Percentiles rank a stretch among this genome's conserved stretches.
Conservation (phyloP, 2,329 filamentous ascomycete species). For the Parastagonospora nodorum region DNA sequence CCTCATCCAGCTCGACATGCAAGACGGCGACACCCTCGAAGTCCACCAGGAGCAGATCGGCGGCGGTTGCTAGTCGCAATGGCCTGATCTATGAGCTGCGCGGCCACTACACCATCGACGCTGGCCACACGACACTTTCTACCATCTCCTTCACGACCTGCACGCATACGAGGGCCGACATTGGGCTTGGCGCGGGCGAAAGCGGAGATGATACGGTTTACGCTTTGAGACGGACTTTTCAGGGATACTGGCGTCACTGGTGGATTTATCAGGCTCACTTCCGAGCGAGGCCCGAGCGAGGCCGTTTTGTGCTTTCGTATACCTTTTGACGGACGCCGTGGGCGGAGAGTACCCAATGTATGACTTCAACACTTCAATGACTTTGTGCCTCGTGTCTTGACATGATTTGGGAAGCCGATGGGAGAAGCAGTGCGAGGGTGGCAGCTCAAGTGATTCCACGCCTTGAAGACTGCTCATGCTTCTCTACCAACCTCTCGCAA, state of each 20-base stretch:
- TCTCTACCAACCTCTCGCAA: too few relatives aligned
- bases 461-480: too few relatives aligned
- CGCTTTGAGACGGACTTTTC: slow-evolving; percentile 28
- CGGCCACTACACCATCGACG: background rate
- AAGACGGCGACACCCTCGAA: slow-evolving; percentile 92
- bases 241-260: slow-evolving; percentile 36
- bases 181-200: slow-evolving; percentile 24
- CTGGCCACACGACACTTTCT: background rate
- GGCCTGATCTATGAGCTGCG: background rate
- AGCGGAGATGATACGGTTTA: slow-evolving; percentile 19
- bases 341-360: slow-evolving; percentile 2
- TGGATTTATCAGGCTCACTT: slow-evolving; percentile 21
- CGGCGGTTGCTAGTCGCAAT: slow-evolving; percentile 54
- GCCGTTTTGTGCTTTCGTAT: slow-evolving; percentile 30
- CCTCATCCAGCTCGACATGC: slow-evolving; percentile 81
- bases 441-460: too few relatives aligned
- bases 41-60: slow-evolving; percentile 99
- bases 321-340: slow-evolving; percentile 22
- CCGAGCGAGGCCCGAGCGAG: slow-evolving; percentile 17
- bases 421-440: too few relatives aligned
- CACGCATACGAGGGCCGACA: slow-evolving; percentile 12
- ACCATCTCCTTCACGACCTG: slow-evolving; percentile 3
- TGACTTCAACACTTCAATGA: background rate
- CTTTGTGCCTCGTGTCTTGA: too few relatives aligned
- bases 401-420: too few relatives aligned